These are phyloP conservation scores for Kodamaea alishanica DNA, from an alignment of 1,139 yeast genomes.

Conservation along the genomic window DNA sequence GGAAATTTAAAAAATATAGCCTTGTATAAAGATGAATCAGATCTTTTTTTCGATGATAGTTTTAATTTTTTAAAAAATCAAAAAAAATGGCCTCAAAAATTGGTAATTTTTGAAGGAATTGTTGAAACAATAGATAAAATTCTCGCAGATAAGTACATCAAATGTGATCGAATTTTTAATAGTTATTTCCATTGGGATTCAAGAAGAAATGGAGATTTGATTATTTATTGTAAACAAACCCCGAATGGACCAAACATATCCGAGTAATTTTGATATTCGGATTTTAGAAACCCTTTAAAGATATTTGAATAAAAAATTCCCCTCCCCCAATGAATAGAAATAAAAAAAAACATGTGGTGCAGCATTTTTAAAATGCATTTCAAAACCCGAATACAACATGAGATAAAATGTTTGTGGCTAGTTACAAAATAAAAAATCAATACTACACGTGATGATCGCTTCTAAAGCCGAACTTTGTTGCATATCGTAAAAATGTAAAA, in stretches of 20 bases:
- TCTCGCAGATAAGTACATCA: conserved; percentile 44
- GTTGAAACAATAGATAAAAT: conserved; percentile 40
- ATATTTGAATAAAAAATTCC: not conserved
- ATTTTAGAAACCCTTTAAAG: not conserved
- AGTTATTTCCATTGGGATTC: conserved; percentile 84
- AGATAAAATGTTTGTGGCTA: not conserved
- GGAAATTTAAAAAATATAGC: conserved; percentile 24
- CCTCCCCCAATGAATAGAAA: not conserved
- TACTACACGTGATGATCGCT: not conserved
- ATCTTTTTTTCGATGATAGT: conserved; percentile 71
- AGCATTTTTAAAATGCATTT: too few species aligned
- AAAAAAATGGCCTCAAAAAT: conserved; percentile 56
- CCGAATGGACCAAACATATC: too few species aligned
- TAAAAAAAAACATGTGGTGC: too few species aligned
- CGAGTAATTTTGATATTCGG: not conserved
- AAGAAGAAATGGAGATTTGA: conserved; percentile 73
- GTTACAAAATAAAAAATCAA: not conserved
- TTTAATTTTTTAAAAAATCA: conserved; percentile 36
- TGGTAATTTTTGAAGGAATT: conserved; percentile 59
- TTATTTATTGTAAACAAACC: conserved; percentile 43
- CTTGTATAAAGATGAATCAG: conserved; percentile 80
- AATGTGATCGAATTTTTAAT: conserved; percentile 62
- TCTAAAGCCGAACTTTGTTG: too few species aligned
- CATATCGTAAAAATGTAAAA: too few species aligned
- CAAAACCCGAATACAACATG: too few species aligned